phyloP scores from a whole-genome alignment of 2,329 filamentous ascomycete genomes.

The Polytolypa hystricis region DNA sequence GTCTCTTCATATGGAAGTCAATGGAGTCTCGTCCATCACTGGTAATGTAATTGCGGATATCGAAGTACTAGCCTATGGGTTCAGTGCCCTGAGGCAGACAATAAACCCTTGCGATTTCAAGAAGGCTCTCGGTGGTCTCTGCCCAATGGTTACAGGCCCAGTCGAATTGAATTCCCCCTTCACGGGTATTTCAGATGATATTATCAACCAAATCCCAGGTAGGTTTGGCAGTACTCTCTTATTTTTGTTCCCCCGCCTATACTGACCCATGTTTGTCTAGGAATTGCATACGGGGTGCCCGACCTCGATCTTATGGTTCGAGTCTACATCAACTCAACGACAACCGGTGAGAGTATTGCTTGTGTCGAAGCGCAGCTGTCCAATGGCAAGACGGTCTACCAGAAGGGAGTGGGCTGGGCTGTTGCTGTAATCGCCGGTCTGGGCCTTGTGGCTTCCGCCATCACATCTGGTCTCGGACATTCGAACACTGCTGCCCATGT shows the following conservation, averaged over 20 bases:
- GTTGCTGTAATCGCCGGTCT: conserved; percentile 80
- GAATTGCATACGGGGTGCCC: conserved; percentile 78
- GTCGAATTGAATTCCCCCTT: conserved; percentile 66
- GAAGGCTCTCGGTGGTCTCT: conserved; percentile 59
- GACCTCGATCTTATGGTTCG: conserved; percentile 80
- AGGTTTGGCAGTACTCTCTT: too few relatives aligned
- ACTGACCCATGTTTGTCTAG: conserved; percentile 22
- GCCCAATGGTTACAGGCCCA: conserved; percentile 79
- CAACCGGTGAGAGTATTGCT: conserved; percentile 55
- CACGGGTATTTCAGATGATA: conserved; percentile 40
- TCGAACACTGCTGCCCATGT: conserved; percentile 92
- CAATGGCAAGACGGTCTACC: conserved; percentile 85
- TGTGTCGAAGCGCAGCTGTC: conserved; percentile 82
- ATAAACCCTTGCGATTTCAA: conserved; percentile 62
- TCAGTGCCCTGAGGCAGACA: conserved; percentile 53
- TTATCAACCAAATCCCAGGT: conserved; percentile 58
- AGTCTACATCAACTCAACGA: conserved; percentile 65
- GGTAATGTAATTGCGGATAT: conserved; percentile 72
- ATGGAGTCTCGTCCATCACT: conserved; percentile 71
- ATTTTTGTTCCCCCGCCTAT: background rate
- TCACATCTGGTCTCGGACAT: conserved; percentile 82
- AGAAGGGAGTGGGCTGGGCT: conserved; percentile 78
- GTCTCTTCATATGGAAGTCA: conserved; percentile 61
- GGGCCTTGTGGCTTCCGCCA: conserved; percentile 70
- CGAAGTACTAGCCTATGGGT: conserved; percentile 71